Percentiles rank a stretch among this genome's conserved stretches.
Conservation (phyloP, 2,329 filamentous ascomycete species). For the Moelleriella libera region DNA sequence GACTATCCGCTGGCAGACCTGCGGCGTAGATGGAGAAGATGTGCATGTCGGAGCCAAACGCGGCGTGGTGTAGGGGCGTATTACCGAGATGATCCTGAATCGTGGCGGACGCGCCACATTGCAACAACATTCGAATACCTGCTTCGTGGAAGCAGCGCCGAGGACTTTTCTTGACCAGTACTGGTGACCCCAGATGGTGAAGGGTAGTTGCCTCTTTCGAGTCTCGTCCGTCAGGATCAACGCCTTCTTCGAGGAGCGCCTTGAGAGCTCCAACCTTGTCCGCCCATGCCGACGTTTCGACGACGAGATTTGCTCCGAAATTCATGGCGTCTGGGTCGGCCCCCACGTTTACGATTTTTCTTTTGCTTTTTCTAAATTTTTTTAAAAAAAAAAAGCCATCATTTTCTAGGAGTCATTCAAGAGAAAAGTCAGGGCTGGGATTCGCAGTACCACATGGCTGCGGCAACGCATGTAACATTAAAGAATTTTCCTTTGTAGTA, state of each 20-base stretch:
- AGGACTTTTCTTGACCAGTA: not conserved
- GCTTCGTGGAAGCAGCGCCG: conserved; percentile 3
- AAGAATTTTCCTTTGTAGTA: too few species aligned
- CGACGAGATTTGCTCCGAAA: too few species aligned
- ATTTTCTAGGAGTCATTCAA: too few species aligned
- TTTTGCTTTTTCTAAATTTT: too few species aligned
- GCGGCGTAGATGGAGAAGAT: conserved; percentile 9
- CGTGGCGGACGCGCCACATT: conserved; percentile 8
- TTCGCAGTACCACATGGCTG: too few species aligned
- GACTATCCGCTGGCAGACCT: not conserved
- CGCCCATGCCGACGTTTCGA: conserved; percentile 1
- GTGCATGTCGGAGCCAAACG: conserved; percentile 6
- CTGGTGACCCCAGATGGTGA: conserved; percentile 7
- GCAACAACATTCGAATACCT: conserved; percentile 8
- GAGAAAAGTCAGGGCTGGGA: too few species aligned
- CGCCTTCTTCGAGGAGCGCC: conserved; percentile 12
- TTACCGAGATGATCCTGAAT: conserved; percentile 9
- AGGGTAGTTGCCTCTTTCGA: conserved; percentile 8
- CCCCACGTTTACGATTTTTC: too few species aligned
- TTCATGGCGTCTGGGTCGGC: too few species aligned
- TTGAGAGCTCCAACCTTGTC: conserved; percentile 8
- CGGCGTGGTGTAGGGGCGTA: conserved; percentile 9
- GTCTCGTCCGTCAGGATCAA: conserved; percentile 8
- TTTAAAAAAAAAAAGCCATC: too few species aligned
- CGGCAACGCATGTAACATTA: too few species aligned